These are phyloP conservation scores for Akebia trifoliata DNA, from an alignment of 164 flowering plant species.

Conservation along the genomic window DNA sequence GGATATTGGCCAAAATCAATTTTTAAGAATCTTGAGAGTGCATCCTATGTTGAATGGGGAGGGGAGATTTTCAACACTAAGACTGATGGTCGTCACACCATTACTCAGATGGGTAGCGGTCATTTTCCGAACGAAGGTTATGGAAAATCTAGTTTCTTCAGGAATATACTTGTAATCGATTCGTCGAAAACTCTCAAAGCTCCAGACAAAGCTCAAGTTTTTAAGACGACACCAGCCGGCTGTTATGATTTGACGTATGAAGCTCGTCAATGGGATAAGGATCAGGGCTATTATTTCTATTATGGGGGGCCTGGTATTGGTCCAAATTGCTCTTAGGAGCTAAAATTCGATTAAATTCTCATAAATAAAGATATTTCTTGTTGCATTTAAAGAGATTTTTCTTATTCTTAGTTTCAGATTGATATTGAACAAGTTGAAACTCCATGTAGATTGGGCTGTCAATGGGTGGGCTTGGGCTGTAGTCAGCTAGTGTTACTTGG, in stretches of 20 bases:
- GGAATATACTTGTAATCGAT: not conserved
- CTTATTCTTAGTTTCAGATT: too few relatives aligned
- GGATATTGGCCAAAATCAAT: slow-evolving; percentile 8
- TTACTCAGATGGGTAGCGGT: slow-evolving; percentile 9
- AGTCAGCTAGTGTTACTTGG: too few relatives aligned
- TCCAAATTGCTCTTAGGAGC: not conserved
- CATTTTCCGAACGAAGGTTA: slow-evolving; percentile 3
- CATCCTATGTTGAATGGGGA: slow-evolving; percentile 2
- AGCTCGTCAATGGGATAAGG: not conserved
- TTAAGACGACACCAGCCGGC: not conserved
- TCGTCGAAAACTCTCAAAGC: not conserved
- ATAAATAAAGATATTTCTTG: too few relatives aligned
- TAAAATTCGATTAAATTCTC: too few relatives aligned
- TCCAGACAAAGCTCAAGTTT: not conserved
- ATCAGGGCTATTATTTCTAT: not conserved
- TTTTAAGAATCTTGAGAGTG: not conserved
- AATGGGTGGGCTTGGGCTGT: too few relatives aligned
- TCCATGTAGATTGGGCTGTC: too few relatives aligned
- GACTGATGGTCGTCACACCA: slow-evolving; percentile 2
- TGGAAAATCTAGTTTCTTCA: too few relatives aligned
- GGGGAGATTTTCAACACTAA: slow-evolving; percentile 2
- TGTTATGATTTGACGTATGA: not conserved
- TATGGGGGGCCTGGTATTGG: not conserved
- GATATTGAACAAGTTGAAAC: too few relatives aligned
- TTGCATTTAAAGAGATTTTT: too few relatives aligned